phyloP scores from a whole-genome alignment of 2,329 filamentous ascomycete species.

The Trichophyton schoenleinii region DNA sequence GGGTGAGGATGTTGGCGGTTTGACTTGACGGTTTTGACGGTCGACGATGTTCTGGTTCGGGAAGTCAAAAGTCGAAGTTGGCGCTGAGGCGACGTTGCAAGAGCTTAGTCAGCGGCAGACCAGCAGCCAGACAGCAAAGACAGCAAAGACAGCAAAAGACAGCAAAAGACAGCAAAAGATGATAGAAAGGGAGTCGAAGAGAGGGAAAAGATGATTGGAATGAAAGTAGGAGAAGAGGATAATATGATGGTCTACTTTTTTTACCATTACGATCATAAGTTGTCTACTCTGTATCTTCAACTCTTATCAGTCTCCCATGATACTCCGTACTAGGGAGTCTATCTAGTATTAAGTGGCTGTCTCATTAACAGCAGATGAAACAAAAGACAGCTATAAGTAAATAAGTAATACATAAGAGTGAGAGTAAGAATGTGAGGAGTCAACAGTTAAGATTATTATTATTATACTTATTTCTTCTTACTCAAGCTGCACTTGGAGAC shows the following conservation, averaged over 20 bases:
- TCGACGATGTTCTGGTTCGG: background rate
- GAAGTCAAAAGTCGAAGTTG: background rate
- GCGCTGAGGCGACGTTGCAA: constrained; percentile 4
- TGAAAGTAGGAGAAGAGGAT: background rate
- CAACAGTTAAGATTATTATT: too few species aligned
- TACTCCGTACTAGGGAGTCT: too few species aligned
- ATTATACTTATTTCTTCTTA: too few species aligned
- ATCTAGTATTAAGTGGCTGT: too few species aligned
- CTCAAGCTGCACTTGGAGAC: too few species aligned
- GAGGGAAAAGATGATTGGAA: background rate
- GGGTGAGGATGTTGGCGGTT: too few species aligned
- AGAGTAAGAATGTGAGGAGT: too few species aligned
- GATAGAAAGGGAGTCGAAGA: background rate
- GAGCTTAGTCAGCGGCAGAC: background rate
- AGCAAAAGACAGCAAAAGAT: background rate
- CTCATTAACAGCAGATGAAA: too few species aligned
- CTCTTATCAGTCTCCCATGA: too few species aligned
- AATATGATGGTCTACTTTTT: background rate
- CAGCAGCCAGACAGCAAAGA: background rate
- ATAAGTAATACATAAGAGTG: too few species aligned
- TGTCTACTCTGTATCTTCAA: too few species aligned
- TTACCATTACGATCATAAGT: background rate
- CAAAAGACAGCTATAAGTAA: too few species aligned
- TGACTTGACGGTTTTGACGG: background rate
- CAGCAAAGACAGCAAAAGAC: background rate